These are phyloP conservation scores for Sporothrix pseudoabietina DNA, from an alignment of 2,329 filamentous ascomycete genomes.

Conservation along the genomic window DNA sequence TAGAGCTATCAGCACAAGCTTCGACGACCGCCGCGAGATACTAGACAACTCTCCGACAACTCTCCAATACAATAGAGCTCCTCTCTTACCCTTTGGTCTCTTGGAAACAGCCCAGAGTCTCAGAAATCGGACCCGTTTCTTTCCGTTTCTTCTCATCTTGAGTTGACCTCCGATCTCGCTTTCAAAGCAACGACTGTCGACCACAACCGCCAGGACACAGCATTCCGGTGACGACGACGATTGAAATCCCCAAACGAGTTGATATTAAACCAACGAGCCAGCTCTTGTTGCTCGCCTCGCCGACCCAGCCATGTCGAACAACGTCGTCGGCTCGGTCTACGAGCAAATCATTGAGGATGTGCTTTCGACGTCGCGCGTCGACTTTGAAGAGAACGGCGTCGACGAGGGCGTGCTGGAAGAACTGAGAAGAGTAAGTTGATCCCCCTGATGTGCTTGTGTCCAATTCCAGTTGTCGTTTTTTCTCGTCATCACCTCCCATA, in stretches of 20 bases:
- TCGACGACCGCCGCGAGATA: background rate
- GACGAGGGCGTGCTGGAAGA: slow-evolving; percentile 85
- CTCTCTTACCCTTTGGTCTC: background rate
- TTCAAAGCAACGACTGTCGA: background rate
- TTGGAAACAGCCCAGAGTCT: background rate
- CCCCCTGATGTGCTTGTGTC: slow-evolving; percentile 19
- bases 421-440: slow-evolving; percentile 73
- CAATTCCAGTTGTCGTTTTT: background rate
- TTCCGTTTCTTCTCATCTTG: background rate
- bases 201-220: background rate
- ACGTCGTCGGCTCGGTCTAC: slow-evolving; percentile 74
- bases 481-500: background rate
- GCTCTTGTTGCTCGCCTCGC: background rate
- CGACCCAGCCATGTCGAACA: slow-evolving; percentile 57
- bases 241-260: background rate
- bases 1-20: background rate
- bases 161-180: background rate
- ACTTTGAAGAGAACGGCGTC: slow-evolving; percentile 96
- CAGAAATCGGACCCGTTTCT: background rate
- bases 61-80: too few relatives aligned
- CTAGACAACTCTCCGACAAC: background rate
- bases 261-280: background rate
- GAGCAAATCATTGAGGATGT: slow-evolving; percentile 78
- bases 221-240: background rate
- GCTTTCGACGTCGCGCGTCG: slow-evolving; percentile 85